These are phyloP conservation scores for Allantophomopsis lycopodina DNA, from an alignment of 2,329 filamentous ascomycete genomes.

Conservation along the genomic window DNA sequence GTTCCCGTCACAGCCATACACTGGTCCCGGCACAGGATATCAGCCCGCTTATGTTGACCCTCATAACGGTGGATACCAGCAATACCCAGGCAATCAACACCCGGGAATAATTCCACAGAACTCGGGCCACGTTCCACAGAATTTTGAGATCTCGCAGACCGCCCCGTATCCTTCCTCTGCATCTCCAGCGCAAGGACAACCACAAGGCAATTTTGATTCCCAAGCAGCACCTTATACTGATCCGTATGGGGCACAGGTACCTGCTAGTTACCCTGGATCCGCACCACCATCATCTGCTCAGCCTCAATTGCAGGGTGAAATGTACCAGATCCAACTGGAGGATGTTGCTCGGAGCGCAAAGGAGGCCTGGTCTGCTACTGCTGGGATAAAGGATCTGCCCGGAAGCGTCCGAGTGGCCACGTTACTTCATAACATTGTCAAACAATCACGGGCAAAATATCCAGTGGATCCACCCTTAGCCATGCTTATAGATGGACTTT, in stretches of 20 bases:
- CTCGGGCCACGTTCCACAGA: conserved; percentile 6
- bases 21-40: conserved; percentile 11
- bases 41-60: conserved; percentile 12
- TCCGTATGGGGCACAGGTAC: not conserved
- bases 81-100: conserved; percentile 9
- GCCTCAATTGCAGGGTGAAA: conserved; percentile 22
- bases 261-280: conserved; percentile 12
- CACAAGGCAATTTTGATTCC: not conserved
- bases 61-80: conserved; percentile 9
- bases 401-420: conserved; percentile 48
- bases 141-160: not conserved
- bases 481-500: conserved; percentile 44
- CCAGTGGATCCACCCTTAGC: conserved; percentile 38
- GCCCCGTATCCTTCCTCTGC: not conserved
- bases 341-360: conserved; percentile 39
- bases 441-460: conserved; percentile 43
- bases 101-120: conserved; percentile 9
- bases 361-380: conserved; percentile 48
- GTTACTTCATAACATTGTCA: conserved; percentile 47
- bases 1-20: conserved; percentile 10
- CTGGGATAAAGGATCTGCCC: conserved; percentile 44
- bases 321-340: conserved; percentile 32
- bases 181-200: not conserved
- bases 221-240: conserved; percentile 1
- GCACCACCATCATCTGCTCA: conserved; percentile 7